phyloP scores from a whole-genome alignment of 2,329 filamentous ascomycete species.

The Tolypocladium album region DNA sequence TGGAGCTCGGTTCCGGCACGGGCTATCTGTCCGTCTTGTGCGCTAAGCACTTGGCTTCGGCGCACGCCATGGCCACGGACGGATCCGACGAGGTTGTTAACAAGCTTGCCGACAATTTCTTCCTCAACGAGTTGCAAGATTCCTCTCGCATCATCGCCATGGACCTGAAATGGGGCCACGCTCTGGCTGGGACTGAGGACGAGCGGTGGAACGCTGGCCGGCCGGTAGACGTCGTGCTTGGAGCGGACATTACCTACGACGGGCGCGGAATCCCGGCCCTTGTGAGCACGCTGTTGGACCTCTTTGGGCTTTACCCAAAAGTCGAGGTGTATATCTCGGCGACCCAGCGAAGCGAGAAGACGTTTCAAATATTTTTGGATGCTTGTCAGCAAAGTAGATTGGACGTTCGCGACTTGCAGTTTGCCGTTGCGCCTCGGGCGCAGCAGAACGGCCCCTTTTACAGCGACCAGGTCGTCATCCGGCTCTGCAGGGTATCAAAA shows the following conservation, averaged over 20 bases:
- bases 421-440: constrained; percentile 23
- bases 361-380: constrained; percentile 53
- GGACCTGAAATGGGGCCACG: constrained; percentile 55
- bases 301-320: constrained; percentile 45
- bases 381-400: constrained; percentile 41
- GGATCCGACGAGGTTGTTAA: constrained; percentile 64
- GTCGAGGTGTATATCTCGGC: constrained; percentile 56
- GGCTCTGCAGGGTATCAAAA: constrained; percentile 30
- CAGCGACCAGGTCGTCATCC: constrained; percentile 46
- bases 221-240: constrained; percentile 54
- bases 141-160: constrained; percentile 33
- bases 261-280: constrained; percentile 50
- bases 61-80: constrained; percentile 58
- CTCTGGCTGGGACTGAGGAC: constrained; percentile 46
- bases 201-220: constrained; percentile 35
- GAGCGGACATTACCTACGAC: constrained; percentile 74
- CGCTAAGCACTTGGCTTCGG: constrained; percentile 51
- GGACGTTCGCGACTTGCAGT: constrained; percentile 30
- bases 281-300: constrained; percentile 50
- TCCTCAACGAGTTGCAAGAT: constrained; percentile 53
- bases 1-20: constrained; percentile 69
- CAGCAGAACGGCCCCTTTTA: constrained; percentile 55
- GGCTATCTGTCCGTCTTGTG: constrained; percentile 67
- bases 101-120: constrained; percentile 55
- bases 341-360: constrained; percentile 59